Evolutionary conservation across 129 eudicot species (phyloP).

Genomic region (Tagetes erecta): DNA sequence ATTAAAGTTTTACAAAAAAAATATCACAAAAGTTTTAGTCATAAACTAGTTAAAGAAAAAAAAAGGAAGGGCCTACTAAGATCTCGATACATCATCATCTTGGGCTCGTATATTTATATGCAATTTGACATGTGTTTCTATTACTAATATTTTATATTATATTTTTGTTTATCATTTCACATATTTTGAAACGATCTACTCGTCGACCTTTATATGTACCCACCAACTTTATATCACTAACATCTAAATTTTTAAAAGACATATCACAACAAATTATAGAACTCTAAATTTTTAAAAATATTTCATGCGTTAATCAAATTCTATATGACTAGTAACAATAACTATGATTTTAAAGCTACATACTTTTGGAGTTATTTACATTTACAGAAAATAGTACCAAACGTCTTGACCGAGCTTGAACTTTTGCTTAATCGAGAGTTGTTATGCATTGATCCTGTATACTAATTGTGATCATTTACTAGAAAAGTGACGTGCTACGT

Average conservation of each 20-base stretch:
- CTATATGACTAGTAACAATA: no score
- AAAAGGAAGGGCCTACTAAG: not conserved
- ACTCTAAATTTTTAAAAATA: no score
- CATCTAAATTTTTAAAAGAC: not conserved
- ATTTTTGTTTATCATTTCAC: not conserved
- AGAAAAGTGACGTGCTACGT: no score
- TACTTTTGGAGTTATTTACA: no score
- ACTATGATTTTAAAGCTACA: no score
- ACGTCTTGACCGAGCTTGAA: no score
- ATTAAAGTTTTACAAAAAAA: not conserved
- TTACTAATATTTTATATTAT: not conserved
- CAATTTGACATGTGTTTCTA: conserved; percentile 9
- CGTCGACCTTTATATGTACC: not conserved
- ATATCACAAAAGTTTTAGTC: not conserved
- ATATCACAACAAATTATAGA: not conserved
- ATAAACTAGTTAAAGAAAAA: not conserved
- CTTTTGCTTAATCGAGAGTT: no score
- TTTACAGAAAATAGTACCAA: no score
- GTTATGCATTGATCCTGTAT: no score
- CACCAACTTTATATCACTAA: not conserved
- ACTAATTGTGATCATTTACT: no score
- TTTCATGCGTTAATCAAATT: no score
- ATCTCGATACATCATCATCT: conserved; percentile 1
- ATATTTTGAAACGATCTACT: conserved; percentile 4
- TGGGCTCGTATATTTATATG: not conserved